A percentile compares a stretch with the other conserved stretches of the same genome.
Evolutionary conservation across 192 early-diverging fungal genomes (phyloP).

Genomic region (Mortierella hygrophila): DNA sequence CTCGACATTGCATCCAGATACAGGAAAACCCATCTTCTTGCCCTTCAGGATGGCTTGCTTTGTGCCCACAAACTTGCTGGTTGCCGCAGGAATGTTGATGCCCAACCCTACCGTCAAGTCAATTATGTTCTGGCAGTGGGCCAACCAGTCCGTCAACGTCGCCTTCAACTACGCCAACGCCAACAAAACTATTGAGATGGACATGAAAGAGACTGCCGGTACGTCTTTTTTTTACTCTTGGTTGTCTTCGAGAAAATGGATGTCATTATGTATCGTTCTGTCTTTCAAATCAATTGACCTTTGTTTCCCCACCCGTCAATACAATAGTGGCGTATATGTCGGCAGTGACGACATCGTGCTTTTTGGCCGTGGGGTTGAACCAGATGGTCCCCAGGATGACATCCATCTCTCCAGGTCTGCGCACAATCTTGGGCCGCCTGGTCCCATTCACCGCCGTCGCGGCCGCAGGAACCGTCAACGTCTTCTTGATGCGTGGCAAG

Average conservation of each 20-base stretch:
- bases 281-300: background rate
- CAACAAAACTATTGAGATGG: slow-evolving; percentile 86
- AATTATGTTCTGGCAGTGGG: slow-evolving; percentile 85
- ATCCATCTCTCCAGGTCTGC: slow-evolving; percentile 56
- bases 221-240: background rate
- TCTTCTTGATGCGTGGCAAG: slow-evolving; percentile 87
- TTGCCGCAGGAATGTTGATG: slow-evolving; percentile 88
- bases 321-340: slow-evolving; percentile 75
- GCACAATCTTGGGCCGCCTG: slow-evolving; percentile 59
- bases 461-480: slow-evolving; percentile 84
- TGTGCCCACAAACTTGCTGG: slow-evolving; percentile 85
- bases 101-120: slow-evolving; percentile 78
- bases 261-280: background rate
- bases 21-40: slow-evolving; percentile 80
- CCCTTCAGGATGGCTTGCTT: slow-evolving; percentile 90
- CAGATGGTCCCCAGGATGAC: slow-evolving; percentile 71
- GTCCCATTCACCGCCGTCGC: slow-evolving; percentile 87
- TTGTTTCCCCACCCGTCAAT: background rate
- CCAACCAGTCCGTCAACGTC: slow-evolving; percentile 87
- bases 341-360: slow-evolving; percentile 83
- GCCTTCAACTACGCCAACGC: slow-evolving; percentile 89
- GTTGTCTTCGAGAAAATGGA: background rate
- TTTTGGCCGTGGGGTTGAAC: slow-evolving; percentile 79
- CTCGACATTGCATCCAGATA: slow-evolving; percentile 86
- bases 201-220: slow-evolving; percentile 79